These are phyloP conservation scores for Trametes villosa DNA, from an alignment of 768 basidiomycete genomes.

Conservation along the genomic window DNA sequence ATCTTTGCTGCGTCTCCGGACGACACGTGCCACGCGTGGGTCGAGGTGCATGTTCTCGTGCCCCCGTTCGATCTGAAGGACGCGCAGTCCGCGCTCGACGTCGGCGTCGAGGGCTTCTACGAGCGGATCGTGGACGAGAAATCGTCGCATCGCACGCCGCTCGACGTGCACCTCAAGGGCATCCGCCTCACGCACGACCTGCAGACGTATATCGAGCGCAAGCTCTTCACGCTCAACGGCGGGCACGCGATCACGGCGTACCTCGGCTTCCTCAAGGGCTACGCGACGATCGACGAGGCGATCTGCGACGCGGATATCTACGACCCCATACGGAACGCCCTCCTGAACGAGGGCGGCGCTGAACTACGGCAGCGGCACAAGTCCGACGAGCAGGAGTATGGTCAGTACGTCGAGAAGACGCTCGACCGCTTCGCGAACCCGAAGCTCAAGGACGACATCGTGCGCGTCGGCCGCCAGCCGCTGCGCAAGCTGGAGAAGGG, in stretches of 20 bases:
- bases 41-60: conserved; percentile 39
- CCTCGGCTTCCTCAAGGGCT: conserved; percentile 40
- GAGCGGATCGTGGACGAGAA: conserved; percentile 44
- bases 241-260: conserved; percentile 46
- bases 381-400: conserved; percentile 30
- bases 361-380: conserved; percentile 39
- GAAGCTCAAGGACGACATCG: conserved; percentile 41
- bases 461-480: conserved; percentile 44
- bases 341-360: conserved; percentile 40
- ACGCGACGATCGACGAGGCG: conserved; percentile 37
- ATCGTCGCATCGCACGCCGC: conserved; percentile 32
- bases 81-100: conserved; percentile 37
- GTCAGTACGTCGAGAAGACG: conserved; percentile 39
- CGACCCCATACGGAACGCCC: conserved; percentile 36
- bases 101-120: conserved; percentile 46
- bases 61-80: conserved; percentile 25
- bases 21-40: conserved; percentile 35
- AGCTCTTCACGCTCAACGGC: conserved; percentile 48
- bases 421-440: conserved; percentile 41
- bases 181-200: conserved; percentile 39
- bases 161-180: conserved; percentile 34
- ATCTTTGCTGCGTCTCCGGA: conserved; percentile 34
- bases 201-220: conserved; percentile 44
- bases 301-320: conserved; percentile 37
- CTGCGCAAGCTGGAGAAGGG: conserved; percentile 41